Evolutionary conservation across 176 grass and related monocot genomes (phyloP), one percentile per base, ranked within the genome.

Genomic region (Alloteropsis semialata): DNA sequence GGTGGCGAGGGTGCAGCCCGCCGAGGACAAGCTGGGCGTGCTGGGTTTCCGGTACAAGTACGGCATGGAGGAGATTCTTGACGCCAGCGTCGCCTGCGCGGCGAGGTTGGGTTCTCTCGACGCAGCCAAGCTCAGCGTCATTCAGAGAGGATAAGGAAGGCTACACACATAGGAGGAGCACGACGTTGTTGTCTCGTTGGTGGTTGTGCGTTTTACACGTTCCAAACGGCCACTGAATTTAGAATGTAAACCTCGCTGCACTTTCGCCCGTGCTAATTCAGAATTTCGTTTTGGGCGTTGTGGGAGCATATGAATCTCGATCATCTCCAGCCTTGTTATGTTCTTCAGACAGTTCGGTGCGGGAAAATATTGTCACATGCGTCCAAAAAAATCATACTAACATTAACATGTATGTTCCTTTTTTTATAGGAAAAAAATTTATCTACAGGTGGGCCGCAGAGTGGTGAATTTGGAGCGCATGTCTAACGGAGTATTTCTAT

Each of bases 1-100:
- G 4, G 19, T 60, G 39, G 25, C 44, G 16, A 87, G 45, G 0
- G 63, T 93, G 37, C 72, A 49, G 6, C 5, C 75, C 4, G 68
- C 50, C 25, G 36, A 45, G 17, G 18, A 77, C 38, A 90, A 82
- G 64, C 24, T 87, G 36, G 63, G 69, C 22, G 84, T 90, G 55
- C 73, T 87, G 65, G 87, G 87, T 0, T 93, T 93, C 45, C 78
- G 41, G 36, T 93, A 90, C 66, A 87, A 84, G 57, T 81, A 93
- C 27, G 67, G 56, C 5, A 27, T 79, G 64, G 55, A 87, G 36
- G 76, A 90, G 59, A 72, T 82, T 81, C 73, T 93, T 5, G 73
- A 71, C 15, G 64, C 22, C 49, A 90, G 69, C 75, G 5, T 93
- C 9, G 65, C 78, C 43, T 93, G 81, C 69, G 79, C 79, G 2